Conservation (phyloP, 345 rosid genomes). For the Rhizophora apiculata region DNA sequence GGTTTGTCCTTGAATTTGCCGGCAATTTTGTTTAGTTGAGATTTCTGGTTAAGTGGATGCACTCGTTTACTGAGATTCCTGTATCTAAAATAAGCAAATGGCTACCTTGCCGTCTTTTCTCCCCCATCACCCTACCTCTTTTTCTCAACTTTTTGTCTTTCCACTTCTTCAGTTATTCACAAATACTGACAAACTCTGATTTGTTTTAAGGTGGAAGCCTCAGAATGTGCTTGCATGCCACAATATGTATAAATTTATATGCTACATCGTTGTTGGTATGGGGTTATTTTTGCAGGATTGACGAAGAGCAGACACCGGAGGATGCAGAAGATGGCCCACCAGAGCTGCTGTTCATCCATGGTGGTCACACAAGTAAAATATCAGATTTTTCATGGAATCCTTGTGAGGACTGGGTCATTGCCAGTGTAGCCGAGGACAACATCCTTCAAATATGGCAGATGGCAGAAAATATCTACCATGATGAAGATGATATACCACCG, state of each 20-base stretch:
- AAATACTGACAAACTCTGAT: neutral
- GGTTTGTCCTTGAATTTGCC: conserved; percentile 42
- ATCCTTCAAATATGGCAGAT: conserved; percentile 99
- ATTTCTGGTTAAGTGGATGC: neutral
- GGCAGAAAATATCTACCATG: conserved; percentile 98
- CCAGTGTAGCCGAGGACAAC: conserved; percentile 98
- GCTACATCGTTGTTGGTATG: neutral
- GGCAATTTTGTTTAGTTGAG: neutral
- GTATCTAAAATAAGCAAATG: neutral
- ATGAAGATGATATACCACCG: conserved; percentile 84
- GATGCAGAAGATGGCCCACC: conserved; percentile 99
- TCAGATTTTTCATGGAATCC: conserved; percentile 99
- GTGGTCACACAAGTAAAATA: conserved; percentile 97
- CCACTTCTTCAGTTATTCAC: neutral
- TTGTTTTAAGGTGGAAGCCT: neutral
- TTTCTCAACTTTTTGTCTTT: neutral
- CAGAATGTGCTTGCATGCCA: neutral
- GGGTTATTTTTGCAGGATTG: conserved; percentile 25
- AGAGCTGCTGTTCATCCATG: conserved; percentile 94
- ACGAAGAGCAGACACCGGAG: conserved; percentile 34
- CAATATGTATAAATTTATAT: too few relatives aligned
- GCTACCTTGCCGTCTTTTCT: neutral
- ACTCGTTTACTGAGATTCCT: neutral
- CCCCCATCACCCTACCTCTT: too few relatives aligned
- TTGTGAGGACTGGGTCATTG: conserved; percentile 94